These are phyloP conservation scores for Paraconiothyrium brasiliense DNA, from an alignment of 2,329 filamentous ascomycete species.

Conservation along the genomic window DNA sequence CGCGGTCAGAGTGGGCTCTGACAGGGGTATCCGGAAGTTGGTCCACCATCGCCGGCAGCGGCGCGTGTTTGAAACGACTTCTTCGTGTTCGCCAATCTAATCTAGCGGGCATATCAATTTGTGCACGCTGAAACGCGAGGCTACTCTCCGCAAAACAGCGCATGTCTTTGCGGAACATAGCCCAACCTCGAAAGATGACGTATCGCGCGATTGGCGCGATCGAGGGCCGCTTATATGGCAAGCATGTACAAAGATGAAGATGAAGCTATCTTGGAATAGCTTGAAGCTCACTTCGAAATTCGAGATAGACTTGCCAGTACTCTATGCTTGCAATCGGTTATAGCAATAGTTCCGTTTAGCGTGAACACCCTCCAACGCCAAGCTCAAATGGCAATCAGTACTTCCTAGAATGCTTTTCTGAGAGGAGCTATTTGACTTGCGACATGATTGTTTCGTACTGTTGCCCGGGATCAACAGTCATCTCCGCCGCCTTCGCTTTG, in stretches of 20 bases:
- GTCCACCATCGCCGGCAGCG: slow-evolving; percentile 13
- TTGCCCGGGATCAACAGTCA: slow-evolving; percentile 80
- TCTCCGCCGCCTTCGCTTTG: slow-evolving; percentile 86
- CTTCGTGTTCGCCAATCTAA: slow-evolving; percentile 11
- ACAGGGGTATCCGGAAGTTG: slow-evolving; percentile 3
- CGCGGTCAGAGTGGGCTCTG: slow-evolving; percentile 1
- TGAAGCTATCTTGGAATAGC: background rate
- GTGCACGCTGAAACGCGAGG: slow-evolving; percentile 4
- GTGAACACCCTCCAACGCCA: slow-evolving; percentile 5
- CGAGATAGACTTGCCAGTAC: background rate
- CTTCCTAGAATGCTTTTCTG: background rate
- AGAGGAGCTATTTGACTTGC: slow-evolving; percentile 74
- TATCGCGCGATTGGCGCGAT: background rate
- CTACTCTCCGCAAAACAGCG: background rate
- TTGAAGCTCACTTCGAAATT: background rate
- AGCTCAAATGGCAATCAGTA: slow-evolving; percentile 4
- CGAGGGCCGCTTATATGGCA: background rate
- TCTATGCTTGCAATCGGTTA: background rate
- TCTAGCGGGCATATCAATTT: background rate
- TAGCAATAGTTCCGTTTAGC: background rate
- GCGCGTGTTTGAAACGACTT: slow-evolving; percentile 7
- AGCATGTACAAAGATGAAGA: no score
- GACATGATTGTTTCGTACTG: slow-evolving; percentile 89
- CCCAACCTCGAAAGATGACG: background rate
- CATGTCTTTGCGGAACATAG: background rate